These are phyloP conservation scores for Cavenderia fasciculata DNA, from an alignment of 78 protist genomes.

Conservation along the genomic window DNA sequence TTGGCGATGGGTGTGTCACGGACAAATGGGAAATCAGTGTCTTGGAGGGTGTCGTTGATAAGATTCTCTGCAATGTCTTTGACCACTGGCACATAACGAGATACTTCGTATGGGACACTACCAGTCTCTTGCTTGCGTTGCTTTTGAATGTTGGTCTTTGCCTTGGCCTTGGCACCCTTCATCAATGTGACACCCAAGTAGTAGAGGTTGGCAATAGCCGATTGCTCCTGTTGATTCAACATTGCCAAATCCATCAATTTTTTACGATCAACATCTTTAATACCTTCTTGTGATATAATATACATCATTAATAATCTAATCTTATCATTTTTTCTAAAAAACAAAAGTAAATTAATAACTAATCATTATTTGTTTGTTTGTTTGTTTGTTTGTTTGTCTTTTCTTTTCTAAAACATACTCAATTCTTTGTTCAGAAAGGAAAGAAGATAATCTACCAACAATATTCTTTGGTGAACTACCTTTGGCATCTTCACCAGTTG, in stretches of 20 bases:
- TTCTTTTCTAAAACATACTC: neutral
- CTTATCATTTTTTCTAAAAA: constrained; percentile 27
- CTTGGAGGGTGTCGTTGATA: constrained; percentile 12
- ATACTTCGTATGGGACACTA: constrained; percentile 79
- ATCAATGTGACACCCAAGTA: constrained; percentile 73
- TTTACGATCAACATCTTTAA: constrained; percentile 66
- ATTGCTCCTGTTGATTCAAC: constrained; percentile 66
- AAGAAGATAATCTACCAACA: constrained; percentile 23
- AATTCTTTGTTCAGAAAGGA: constrained; percentile 16
- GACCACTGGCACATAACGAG: constrained; percentile 75
- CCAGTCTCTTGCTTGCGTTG: constrained; percentile 45
- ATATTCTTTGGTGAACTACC: constrained; percentile 61
- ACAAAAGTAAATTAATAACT: too few species aligned
- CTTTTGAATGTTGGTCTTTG: constrained; percentile 10
- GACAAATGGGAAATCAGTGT: constrained; percentile 64
- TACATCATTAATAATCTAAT: constrained; percentile 79
- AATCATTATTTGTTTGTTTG: neutral
- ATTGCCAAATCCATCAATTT: constrained; percentile 72
- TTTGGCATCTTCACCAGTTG: constrained; percentile 77
- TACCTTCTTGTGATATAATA: constrained; percentile 86
- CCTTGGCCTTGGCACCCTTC: constrained; percentile 79
- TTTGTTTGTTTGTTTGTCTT: neutral
- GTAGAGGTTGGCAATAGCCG: constrained; percentile 61
- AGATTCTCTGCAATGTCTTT: constrained; percentile 57
- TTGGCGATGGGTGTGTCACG: constrained; percentile 42